phyloP scores from a whole-genome alignment of 2,329 filamentous ascomycete genomes.

The Gaeumannomyces sp. region DNA sequence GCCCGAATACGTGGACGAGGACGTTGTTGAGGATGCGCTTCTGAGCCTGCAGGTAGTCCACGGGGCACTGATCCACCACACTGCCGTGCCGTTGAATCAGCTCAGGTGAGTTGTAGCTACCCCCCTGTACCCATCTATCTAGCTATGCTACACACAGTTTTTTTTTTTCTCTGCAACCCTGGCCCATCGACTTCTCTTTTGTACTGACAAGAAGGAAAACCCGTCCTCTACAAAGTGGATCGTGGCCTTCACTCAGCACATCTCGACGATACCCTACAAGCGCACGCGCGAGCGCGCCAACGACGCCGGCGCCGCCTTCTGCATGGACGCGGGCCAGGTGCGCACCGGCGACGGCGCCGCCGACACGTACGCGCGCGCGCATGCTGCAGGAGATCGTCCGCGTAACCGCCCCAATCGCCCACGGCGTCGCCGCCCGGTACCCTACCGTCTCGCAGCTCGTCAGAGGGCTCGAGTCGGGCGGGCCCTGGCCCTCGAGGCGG shows the following conservation, averaged over 20 bases:
- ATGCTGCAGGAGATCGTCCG: constrained; percentile 73
- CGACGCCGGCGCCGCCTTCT: constrained; percentile 57
- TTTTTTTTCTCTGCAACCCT: neutral
- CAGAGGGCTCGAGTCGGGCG: constrained; percentile 49
- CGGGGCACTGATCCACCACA: constrained; percentile 64
- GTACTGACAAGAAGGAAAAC: neutral
- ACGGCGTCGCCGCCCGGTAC: constrained; percentile 60
- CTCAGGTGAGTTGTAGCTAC: constrained; percentile 32
- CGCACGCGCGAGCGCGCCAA: constrained; percentile 41
- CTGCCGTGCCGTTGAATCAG: constrained; percentile 53
- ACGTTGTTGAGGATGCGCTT: constrained; percentile 63
- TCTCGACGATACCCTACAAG: constrained; percentile 69
- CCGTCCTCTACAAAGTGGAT: constrained; percentile 44
- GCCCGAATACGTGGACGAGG: constrained; percentile 55
- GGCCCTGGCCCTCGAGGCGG: constrained; percentile 57
- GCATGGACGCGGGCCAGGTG: constrained; percentile 74
- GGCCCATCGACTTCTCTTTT: too few relatives aligned
- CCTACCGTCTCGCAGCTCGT: constrained; percentile 52
- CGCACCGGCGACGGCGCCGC: constrained; percentile 56
- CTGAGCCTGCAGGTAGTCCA: constrained; percentile 65
- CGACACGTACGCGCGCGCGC: constrained; percentile 62
- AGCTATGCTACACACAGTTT: neutral
- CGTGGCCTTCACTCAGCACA: constrained; percentile 67
- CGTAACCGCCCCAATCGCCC: constrained; percentile 66
- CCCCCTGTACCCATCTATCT: neutral